These are phyloP conservation scores for Rusavskia elegans DNA, from an alignment of 495 filamentous ascomycete species.

Conservation along the genomic window DNA sequence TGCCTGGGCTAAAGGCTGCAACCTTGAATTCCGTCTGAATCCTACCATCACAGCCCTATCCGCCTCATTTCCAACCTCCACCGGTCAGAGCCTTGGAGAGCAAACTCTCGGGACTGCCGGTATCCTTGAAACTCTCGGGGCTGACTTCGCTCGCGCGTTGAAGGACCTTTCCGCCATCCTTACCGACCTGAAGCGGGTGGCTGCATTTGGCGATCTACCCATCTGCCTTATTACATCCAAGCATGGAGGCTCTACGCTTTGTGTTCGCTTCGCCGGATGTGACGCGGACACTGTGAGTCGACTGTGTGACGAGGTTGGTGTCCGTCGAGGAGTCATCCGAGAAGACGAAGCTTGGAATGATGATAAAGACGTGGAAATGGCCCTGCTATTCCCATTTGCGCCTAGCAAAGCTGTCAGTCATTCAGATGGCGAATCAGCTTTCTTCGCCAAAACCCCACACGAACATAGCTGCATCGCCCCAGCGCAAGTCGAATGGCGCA, in stretches of 20 bases:
- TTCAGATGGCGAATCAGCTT: constrained; percentile 2
- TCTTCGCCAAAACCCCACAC: constrained; percentile 12
- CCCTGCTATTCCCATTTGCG: constrained; percentile 74
- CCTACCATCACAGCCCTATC: constrained; percentile 40
- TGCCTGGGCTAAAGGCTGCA: constrained; percentile 45
- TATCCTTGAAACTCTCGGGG: constrained; percentile 67
- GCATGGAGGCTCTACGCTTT: constrained; percentile 29
- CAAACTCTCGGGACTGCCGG: constrained; percentile 55
- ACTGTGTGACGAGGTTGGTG: constrained; percentile 73
- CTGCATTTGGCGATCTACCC: constrained; percentile 66
- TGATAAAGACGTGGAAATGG: constrained; percentile 47
- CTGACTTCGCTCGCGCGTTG: constrained; percentile 76
- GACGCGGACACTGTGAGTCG: constrained; percentile 69
- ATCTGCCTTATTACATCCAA: constrained; percentile 46
- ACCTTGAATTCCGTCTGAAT: constrained; percentile 71
- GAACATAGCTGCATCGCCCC: constrained; percentile 17
- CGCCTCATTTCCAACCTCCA: constrained; percentile 10
- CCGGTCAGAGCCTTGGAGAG: constrained; percentile 17
- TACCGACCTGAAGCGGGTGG: constrained; percentile 64
- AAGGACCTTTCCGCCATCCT: constrained; percentile 68
- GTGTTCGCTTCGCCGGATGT: constrained; percentile 81
- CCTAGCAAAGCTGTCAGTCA: constrained; percentile 32
- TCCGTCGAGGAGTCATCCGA: constrained; percentile 55
- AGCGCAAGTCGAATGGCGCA: constrained; percentile 34
- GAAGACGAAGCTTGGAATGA: constrained; percentile 64